Evolutionary conservation across 208 protist species (phyloP).

Genomic region (Leptomonas pyrrhocoris): DNA sequence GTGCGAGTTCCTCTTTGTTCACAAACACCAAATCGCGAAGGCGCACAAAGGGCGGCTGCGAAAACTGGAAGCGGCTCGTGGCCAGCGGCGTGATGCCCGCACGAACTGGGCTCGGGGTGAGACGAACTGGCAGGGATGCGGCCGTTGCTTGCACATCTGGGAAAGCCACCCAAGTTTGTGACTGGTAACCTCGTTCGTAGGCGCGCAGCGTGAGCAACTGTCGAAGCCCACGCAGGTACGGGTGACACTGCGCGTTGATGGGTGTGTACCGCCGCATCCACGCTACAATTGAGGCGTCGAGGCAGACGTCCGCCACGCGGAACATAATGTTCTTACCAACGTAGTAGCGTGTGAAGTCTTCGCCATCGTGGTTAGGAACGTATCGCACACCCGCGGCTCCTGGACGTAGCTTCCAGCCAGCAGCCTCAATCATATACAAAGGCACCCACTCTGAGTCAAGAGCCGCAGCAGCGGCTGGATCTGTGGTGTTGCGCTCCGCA

Average conservation of each 20-base stretch:
- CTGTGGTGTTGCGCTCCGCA: slow-evolving; percentile 13
- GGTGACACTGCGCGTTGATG: slow-evolving; percentile 32
- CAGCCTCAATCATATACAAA: slow-evolving; percentile 13
- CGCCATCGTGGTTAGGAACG: not conserved
- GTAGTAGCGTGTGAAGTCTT: not conserved
- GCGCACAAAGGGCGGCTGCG: slow-evolving; percentile 8
- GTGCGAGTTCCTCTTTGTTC: slow-evolving; percentile 24
- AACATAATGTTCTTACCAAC: slow-evolving; percentile 32
- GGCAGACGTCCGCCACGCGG: slow-evolving; percentile 47
- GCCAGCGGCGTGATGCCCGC: not conserved
- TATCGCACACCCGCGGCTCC: slow-evolving; percentile 27
- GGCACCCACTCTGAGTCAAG: slow-evolving; percentile 38
- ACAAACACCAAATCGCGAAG: slow-evolving; percentile 20
- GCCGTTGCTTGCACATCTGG: too few relatives aligned
- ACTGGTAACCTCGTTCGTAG: slow-evolving; percentile 56
- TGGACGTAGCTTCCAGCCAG: slow-evolving; percentile 33
- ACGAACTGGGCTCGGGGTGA: not conserved
- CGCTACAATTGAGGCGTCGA: slow-evolving; percentile 24
- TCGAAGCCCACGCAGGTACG: slow-evolving; percentile 39
- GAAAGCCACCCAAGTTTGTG: slow-evolving; percentile 46
- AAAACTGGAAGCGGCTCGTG: not conserved
- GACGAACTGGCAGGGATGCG: not conserved
- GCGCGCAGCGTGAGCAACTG: slow-evolving; percentile 62
- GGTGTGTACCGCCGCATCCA: slow-evolving; percentile 63
- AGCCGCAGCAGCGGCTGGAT: not conserved